phyloP scores from a whole-genome alignment of 495 filamentous ascomycete species.

The Tetracladium setigerum region DNA sequence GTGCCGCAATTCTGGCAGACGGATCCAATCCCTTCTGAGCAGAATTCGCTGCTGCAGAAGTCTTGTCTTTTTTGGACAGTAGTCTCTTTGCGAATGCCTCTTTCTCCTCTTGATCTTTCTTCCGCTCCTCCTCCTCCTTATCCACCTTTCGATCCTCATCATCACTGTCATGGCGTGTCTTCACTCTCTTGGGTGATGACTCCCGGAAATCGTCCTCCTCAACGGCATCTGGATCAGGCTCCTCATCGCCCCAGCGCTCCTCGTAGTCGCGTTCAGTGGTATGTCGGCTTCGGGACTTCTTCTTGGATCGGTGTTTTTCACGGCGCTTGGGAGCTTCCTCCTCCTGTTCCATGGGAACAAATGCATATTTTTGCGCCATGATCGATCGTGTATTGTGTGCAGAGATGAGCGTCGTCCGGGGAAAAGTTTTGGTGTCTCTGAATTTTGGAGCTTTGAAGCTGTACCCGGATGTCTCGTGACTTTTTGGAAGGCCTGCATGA shows the following conservation, averaged over 20 bases:
- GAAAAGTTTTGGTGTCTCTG: too few relatives aligned
- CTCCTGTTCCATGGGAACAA: slow-evolving; percentile 80
- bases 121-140: slow-evolving; percentile 45
- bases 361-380: slow-evolving; percentile 59
- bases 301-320: slow-evolving; percentile 36
- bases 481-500: too few relatives aligned
- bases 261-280: slow-evolving; percentile 49
- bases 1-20: slow-evolving; percentile 50
- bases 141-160: slow-evolving; percentile 49
- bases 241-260: slow-evolving; percentile 76
- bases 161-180: slow-evolving; percentile 39
- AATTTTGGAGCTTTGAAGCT: neutral
- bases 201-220: slow-evolving; percentile 47
- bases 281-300: slow-evolving; percentile 27
- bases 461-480: neutral
- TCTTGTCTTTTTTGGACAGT: slow-evolving; percentile 59
- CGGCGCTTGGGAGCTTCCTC: slow-evolving; percentile 36
- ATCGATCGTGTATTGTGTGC: neutral
- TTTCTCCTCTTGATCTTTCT: slow-evolving; percentile 60
- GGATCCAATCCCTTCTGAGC: slow-evolving; percentile 47
- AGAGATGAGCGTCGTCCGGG: neutral
- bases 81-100: slow-evolving; percentile 70
- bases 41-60: slow-evolving; percentile 52
- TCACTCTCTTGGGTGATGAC: slow-evolving; percentile 45
- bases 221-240: slow-evolving; percentile 28